A percentile compares a stretch with the other conserved stretches of the same genome.
Conservation (phyloP, 179 eudicot species). For the Pouteria campechiana region DNA sequence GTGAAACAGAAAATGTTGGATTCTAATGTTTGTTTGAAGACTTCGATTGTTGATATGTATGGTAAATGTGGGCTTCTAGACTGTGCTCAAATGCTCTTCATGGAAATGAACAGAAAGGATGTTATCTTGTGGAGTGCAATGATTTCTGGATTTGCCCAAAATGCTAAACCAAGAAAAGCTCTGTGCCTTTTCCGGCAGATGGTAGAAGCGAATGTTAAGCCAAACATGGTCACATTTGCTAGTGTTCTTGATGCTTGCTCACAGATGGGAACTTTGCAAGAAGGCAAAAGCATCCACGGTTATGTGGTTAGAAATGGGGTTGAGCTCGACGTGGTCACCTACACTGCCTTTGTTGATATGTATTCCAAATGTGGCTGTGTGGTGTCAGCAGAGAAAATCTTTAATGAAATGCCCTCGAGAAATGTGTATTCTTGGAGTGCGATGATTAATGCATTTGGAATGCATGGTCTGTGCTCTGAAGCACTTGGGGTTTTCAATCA, state of each 20-base stretch:
- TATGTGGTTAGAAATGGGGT: slow-evolving; percentile 3
- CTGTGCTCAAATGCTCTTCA: slow-evolving; percentile 2
- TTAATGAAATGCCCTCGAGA: not conserved
- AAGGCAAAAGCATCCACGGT: slow-evolving; percentile 10
- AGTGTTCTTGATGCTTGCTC: slow-evolving; percentile 7
- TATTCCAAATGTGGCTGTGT: slow-evolving; percentile 6
- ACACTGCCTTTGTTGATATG: slow-evolving; percentile 5
- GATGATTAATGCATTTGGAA: slow-evolving; percentile 8
- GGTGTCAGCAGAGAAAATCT: slow-evolving; percentile 3
- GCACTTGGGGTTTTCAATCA: slow-evolving; percentile 1
- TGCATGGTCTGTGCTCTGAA: slow-evolving; percentile 5
- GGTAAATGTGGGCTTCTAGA: slow-evolving; percentile 4
- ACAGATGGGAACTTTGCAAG: slow-evolving; percentile 4
- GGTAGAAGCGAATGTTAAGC: not conserved
- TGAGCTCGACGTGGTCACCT: slow-evolving; percentile 1
- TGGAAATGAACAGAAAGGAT: slow-evolving; percentile 11
- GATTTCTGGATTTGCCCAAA: slow-evolving; percentile 13
- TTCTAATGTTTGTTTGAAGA: slow-evolving; percentile 3
- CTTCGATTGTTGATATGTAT: slow-evolving; percentile 5
- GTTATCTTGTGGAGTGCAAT: slow-evolving; percentile 23
- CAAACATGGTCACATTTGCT: slow-evolving; percentile 3
- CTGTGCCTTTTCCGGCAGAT: slow-evolving; percentile 3
- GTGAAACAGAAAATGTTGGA: not conserved
- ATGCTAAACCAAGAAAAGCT: slow-evolving; percentile 10
- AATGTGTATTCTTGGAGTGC: slow-evolving; percentile 7